Base-by-base conservation (phyloP, 169 alveolate genomes). In the Plasmodium malariae region DNA sequence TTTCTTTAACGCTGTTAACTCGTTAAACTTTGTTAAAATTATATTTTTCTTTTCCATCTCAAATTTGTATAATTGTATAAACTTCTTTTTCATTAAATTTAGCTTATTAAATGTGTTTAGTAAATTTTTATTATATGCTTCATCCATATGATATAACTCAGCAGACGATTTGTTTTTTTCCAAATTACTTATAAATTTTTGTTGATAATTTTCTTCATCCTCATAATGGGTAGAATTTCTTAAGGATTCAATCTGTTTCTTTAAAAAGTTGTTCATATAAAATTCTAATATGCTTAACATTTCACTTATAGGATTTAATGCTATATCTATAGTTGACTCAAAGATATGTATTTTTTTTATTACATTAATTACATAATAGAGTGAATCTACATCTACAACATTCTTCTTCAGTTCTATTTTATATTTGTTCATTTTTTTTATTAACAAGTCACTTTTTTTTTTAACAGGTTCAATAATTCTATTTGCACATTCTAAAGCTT, bases 261-360 rank as follows among this genome's bases (percentile, higher is more conserved):
- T 86, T 51, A 86, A 30, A 86, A 86, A 86, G 30, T 70, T 86
- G 24, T 21, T 86, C 74, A 68, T 86, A 51, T 86, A 86, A 70
- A 86, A 86, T 70, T 86, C 92, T 49, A 86, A 43, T 36, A 86
- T 63, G 30, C 70, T 74, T 30, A 86, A 19, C 86, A 70, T 70
- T 26, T 69, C 76, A 34, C 70, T 69, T 70, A 86, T 86, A 3
- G 92, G 92, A 37, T 68, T 86, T 36, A 86, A 34, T 30, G 45
- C 74, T 40, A 86, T 86, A 70, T 86, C 92, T 24, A 86, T 86
- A 28, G 86, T 86, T 5, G 87, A 86, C 63, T 86, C 92, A 65
- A 86, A 70, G 30, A 69, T 17, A 32, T 86, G 92, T 37, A 86
- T 70, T 57, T 86, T 86, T 32, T 70, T 68, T 40, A 86, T 86